A percentile compares a stretch with the other conserved stretches of the same genome.
These are phyloP conservation scores for Fusarium globosum DNA, from an alignment of 2,329 filamentous ascomycete species.

Conservation along the genomic window DNA sequence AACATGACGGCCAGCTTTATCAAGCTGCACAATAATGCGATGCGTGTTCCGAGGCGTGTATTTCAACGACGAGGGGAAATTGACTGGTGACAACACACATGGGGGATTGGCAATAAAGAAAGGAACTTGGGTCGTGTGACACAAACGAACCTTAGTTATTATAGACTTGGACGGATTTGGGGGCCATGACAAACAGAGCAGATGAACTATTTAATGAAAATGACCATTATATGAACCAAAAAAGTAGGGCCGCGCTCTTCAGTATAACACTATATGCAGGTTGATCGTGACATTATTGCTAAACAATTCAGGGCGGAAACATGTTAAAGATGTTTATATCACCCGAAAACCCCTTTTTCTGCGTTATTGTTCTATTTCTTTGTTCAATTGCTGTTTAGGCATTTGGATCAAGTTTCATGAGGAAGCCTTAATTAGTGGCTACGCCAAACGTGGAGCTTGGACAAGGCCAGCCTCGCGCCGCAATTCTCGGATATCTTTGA, in stretches of 20 bases:
- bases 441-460: slow-evolving; percentile 29
- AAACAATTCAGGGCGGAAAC: not conserved
- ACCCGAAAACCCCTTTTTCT: not conserved
- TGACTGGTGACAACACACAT: slow-evolving; percentile 28
- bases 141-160: slow-evolving; percentile 31
- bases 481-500: slow-evolving; percentile 38
- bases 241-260: not conserved
- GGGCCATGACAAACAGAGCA: slow-evolving; percentile 28
- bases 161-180: slow-evolving; percentile 42
- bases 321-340: not conserved
- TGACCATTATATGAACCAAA: slow-evolving; percentile 28
- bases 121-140: slow-evolving; percentile 14
- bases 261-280: not conserved
- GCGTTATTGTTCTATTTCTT: not conserved
- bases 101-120: slow-evolving; percentile 28
- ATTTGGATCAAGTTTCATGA: not conserved
- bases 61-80: slow-evolving; percentile 38
- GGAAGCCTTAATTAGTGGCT: not conserved
- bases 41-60: slow-evolving; percentile 37
- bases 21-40: slow-evolving; percentile 43
- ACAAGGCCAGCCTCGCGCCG: slow-evolving; percentile 41
- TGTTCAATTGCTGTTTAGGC: not conserved
- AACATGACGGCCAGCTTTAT: slow-evolving; percentile 40
- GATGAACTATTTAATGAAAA: slow-evolving; percentile 45
- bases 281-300: not conserved